Evolutionary conservation across 148 eudicot species (phyloP).

Genomic region (Pharnaceum exiguum): DNA sequence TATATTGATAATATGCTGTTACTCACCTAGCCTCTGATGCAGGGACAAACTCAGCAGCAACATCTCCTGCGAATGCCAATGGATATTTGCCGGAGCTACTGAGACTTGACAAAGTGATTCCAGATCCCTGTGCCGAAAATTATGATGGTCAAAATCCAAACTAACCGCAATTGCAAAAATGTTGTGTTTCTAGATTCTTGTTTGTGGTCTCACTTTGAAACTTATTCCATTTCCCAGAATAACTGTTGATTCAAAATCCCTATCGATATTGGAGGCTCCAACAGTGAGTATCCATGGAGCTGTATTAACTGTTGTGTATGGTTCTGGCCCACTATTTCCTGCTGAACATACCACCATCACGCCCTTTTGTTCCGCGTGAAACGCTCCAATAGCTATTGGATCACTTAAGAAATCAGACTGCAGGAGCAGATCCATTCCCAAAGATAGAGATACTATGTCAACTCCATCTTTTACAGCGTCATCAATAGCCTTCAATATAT

Average conservation of each 20-base stretch:
- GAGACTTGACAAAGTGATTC: conserved; percentile 48
- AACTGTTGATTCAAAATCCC: conserved; percentile 39
- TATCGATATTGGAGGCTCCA: conserved; percentile 62
- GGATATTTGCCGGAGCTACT: conserved; percentile 36
- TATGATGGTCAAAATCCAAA: not conserved
- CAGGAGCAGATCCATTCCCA: conserved; percentile 43
- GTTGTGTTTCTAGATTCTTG: not conserved
- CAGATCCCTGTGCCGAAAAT: conserved; percentile 41
- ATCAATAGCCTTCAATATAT: conserved; percentile 57
- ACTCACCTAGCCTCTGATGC: conserved; percentile 58
- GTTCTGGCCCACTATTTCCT: conserved; percentile 63
- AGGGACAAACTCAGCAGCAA: conserved; percentile 43
- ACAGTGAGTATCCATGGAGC: conserved; percentile 76
- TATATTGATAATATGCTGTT: not conserved
- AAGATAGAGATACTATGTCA: conserved; percentile 57
- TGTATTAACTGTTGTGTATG: conserved; percentile 45
- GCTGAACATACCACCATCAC: conserved; percentile 57
- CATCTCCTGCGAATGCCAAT: conserved; percentile 45
- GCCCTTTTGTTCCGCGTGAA: conserved; percentile 65
- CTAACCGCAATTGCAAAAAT: not conserved
- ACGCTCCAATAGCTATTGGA: conserved; percentile 59
- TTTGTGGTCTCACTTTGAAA: conserved; percentile 29
- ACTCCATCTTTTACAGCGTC: conserved; percentile 74
- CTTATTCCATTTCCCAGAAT: conserved; percentile 41
- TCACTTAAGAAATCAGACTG: conserved; percentile 44